phyloP scores from a whole-genome alignment of 805 yeast genomes.

The Ogataea allantospora region DNA sequence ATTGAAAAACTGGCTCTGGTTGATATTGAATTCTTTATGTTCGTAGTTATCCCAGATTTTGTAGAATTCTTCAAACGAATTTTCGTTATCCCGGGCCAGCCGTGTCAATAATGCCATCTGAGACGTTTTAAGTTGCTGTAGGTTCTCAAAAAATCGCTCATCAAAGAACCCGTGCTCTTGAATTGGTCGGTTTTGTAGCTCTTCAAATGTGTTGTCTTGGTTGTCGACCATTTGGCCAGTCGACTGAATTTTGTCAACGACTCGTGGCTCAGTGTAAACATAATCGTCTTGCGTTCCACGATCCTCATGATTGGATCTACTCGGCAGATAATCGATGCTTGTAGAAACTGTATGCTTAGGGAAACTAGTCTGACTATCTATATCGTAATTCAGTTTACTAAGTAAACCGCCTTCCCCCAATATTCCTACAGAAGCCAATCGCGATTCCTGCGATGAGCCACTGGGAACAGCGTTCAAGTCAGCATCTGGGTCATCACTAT shows the following conservation, averaged over 20 bases:
- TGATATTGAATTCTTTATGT: conserved; percentile 20
- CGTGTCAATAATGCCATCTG: conserved; percentile 49
- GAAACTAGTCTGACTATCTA: conserved; percentile 5
- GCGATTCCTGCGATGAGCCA: conserved; percentile 7
- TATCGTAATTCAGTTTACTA: conserved; percentile 5
- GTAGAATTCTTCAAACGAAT: conserved; percentile 31
- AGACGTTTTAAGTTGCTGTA: conserved; percentile 52
- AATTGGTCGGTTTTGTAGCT: conserved; percentile 68
- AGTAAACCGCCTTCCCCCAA: conserved; percentile 6
- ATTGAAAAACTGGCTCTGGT: conserved; percentile 48
- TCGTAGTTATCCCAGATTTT: conserved; percentile 26
- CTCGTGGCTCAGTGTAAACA: conserved; percentile 25
- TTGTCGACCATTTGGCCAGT: conserved; percentile 59
- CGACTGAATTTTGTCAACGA: conserved; percentile 50
- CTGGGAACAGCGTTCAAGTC: conserved; percentile 21
- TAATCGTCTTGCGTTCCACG: conserved; percentile 6
- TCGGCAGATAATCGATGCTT: conserved; percentile 20
- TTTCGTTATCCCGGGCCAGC: conserved; percentile 35
- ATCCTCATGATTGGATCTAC: conserved; percentile 14
- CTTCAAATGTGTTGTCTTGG: conserved; percentile 83
- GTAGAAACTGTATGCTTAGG: conserved; percentile 12
- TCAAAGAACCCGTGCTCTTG: conserved; percentile 52
- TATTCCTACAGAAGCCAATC: background rate
- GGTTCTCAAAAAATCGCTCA: conserved; percentile 46
- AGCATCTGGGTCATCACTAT: conserved; percentile 22